phyloP scores from a whole-genome alignment of 2,329 filamentous ascomycete species.

The Ophiobolus disseminans region DNA sequence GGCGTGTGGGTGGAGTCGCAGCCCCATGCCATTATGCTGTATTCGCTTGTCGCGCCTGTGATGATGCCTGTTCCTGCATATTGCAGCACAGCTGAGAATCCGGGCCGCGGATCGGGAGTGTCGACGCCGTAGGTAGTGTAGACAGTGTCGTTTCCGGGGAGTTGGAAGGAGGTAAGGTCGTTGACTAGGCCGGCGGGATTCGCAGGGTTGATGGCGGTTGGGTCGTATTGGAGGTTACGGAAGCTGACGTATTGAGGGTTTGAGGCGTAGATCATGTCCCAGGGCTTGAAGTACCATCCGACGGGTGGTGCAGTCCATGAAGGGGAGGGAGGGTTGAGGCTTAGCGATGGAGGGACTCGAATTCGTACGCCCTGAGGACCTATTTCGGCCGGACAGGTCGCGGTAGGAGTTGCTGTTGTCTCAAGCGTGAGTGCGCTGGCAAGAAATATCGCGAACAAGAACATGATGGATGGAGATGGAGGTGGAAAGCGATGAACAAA shows the following conservation, averaged over 20 bases:
- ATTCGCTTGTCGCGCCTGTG: slow-evolving; percentile 15
- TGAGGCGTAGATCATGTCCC: slow-evolving; percentile 23
- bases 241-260: slow-evolving; percentile 16
- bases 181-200: slow-evolving; percentile 15
- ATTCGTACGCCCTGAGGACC: too few relatives aligned
- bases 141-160: slow-evolving; percentile 18
- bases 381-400: too few relatives aligned
- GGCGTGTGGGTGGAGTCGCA: slow-evolving; percentile 14
- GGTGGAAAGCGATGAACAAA: too few relatives aligned
- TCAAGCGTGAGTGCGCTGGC: too few relatives aligned
- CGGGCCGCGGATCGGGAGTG: slow-evolving; percentile 9
- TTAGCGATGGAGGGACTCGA: too few relatives aligned
- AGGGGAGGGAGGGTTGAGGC: too few relatives aligned
- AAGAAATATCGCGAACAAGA: too few relatives aligned
- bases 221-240: slow-evolving; percentile 27
- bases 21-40: slow-evolving; percentile 24
- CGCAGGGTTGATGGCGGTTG: slow-evolving; percentile 13
- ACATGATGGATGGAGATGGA: too few relatives aligned
- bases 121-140: slow-evolving; percentile 24
- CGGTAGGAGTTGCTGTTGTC: too few relatives aligned
- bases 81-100: slow-evolving; percentile 3
- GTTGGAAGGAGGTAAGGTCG: slow-evolving; percentile 27
- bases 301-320: slow-evolving; percentile 13
- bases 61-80: slow-evolving; percentile 23
- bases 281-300: slow-evolving; percentile 25